Evolutionary conservation across 2,329 filamentous ascomycete genomes (phyloP).

Genomic region (Periconia digitata): DNA sequence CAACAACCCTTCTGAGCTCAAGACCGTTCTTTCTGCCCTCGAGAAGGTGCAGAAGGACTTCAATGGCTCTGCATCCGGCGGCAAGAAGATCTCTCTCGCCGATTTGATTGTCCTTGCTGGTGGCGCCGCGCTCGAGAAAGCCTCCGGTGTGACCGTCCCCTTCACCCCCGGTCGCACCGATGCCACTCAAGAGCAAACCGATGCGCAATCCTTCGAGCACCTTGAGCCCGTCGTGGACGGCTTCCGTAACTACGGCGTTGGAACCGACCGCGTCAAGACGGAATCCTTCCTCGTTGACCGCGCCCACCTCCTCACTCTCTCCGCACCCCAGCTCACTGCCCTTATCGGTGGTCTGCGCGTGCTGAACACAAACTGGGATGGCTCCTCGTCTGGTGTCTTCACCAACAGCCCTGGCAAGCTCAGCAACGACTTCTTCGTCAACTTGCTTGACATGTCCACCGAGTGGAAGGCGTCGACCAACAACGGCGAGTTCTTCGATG

Average conservation of each 20-base stretch:
- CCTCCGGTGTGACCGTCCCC: slow-evolving; percentile 64
- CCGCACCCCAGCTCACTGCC: slow-evolving; percentile 70
- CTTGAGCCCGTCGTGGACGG: slow-evolving; percentile 72
- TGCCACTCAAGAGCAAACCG: slow-evolving; percentile 71
- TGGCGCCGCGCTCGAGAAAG: slow-evolving; percentile 71
- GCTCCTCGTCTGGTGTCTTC: slow-evolving; percentile 67
- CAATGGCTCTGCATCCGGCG: slow-evolving; percentile 54
- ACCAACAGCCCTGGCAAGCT: slow-evolving; percentile 68
- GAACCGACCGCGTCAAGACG: slow-evolving; percentile 60
- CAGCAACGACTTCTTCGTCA: slow-evolving; percentile 81
- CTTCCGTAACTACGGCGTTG: slow-evolving; percentile 77
- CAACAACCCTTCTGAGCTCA: slow-evolving; percentile 71
- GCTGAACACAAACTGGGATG: slow-evolving; percentile 71
- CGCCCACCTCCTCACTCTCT: slow-evolving; percentile 69
- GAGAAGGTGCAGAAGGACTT: slow-evolving; percentile 68
- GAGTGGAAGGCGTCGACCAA: slow-evolving; percentile 61
- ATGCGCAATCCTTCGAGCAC: slow-evolving; percentile 63
- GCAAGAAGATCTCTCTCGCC: slow-evolving; percentile 76
- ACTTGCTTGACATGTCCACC: slow-evolving; percentile 69
- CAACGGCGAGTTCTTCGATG: slow-evolving; percentile 62
- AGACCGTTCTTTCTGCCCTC: slow-evolving; percentile 62
- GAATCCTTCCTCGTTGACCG: slow-evolving; percentile 74
- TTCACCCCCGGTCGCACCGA: slow-evolving; percentile 75
- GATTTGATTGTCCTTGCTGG: slow-evolving; percentile 79
- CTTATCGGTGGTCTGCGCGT: slow-evolving; percentile 72